Conservation (phyloP, 1,284 basidiomycete genomes). For the Rhodotorula sp. region DNA sequence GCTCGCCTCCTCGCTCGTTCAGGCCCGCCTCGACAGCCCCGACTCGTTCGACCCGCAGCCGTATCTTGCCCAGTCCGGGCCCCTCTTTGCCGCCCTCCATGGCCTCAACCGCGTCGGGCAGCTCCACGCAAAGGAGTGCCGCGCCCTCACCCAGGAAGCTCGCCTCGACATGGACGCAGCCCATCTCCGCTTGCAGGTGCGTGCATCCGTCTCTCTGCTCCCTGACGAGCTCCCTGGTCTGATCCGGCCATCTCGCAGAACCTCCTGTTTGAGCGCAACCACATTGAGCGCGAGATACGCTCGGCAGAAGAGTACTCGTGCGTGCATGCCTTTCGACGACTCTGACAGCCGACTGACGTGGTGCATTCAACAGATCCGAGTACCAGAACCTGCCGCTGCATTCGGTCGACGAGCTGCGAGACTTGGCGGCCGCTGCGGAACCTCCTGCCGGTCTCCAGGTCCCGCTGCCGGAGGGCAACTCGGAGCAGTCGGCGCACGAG, state of each 20-base stretch:
- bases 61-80: slow-evolving; percentile 22
- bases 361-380: slow-evolving; percentile 35
- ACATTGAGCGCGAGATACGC: slow-evolving; percentile 43
- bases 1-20: slow-evolving; percentile 36
- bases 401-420: slow-evolving; percentile 26
- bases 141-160: slow-evolving; percentile 29
- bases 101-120: slow-evolving; percentile 9
- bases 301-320: slow-evolving; percentile 45
- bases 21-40: neutral
- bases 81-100: slow-evolving; percentile 32
- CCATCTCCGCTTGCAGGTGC: slow-evolving; percentile 37
- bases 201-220: neutral
- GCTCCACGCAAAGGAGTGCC: slow-evolving; percentile 21
- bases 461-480: slow-evolving; percentile 17
- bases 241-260: slow-evolving; percentile 23
- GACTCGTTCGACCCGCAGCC: slow-evolving; percentile 9
- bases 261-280: slow-evolving; percentile 43
- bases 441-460: slow-evolving; percentile 16
- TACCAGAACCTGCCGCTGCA: slow-evolving; percentile 42
- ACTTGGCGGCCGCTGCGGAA: slow-evolving; percentile 4
- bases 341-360: neutral
- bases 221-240: too few relatives aligned
- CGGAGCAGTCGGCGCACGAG: slow-evolving; percentile 35
- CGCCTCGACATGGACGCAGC: slow-evolving; percentile 41
- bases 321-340: neutral